Base-by-base conservation (phyloP, 257 asterid genomes). In the Schizonepeta tenuifolia region DNA sequence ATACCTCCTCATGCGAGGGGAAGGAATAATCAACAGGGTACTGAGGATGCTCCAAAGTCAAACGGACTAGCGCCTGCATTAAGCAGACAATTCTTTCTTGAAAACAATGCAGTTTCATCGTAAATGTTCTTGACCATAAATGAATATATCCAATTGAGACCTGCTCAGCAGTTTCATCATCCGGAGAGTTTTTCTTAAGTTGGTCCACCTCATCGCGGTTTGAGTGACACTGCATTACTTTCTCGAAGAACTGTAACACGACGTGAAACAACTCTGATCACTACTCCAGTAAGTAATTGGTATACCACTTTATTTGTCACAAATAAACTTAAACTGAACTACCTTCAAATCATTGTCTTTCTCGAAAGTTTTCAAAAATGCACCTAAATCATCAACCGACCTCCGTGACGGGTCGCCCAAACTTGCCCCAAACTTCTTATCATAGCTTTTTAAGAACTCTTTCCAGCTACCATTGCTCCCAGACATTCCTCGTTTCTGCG, bases 1-100 rank as follows among this genome's bases (percentile, higher is more conserved):
- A 0, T 72, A 92, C 99, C 91, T 92, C 97, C 47, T 90, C 90
- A 18, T 90, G 78, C 20, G 98, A 92, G 15, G 99, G 99, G 69
- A 95, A 84, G 11, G 89, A 76, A 83, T 90, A 95, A 66, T 95
- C 97, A 35, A 68, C 26, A 13, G 92, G 93, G 81, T 95, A 95
- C 63, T 54, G 83, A 69, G 91, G 96, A 83, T 95, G 90, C 83
- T 77, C 88, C 70, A 87, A 61, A 24, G 99, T 92, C 83, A 78
- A 76, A 73, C 94, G 88, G 70, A 95, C 90, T 71, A 95, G 83
- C 78, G 59, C 81, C 99, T 95, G 96, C 91, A 85, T 70, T 20
- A 83, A 83, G 85, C 69, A 87, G 78, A 31, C 35, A 73, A 61
- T 54, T 70, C 64, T 31, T n/a, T 35, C 35, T 63, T 53, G 75